phyloP scores from a whole-genome alignment of 805 yeast genomes.

The Cyberlindnera nakhonratchasimensis region DNA sequence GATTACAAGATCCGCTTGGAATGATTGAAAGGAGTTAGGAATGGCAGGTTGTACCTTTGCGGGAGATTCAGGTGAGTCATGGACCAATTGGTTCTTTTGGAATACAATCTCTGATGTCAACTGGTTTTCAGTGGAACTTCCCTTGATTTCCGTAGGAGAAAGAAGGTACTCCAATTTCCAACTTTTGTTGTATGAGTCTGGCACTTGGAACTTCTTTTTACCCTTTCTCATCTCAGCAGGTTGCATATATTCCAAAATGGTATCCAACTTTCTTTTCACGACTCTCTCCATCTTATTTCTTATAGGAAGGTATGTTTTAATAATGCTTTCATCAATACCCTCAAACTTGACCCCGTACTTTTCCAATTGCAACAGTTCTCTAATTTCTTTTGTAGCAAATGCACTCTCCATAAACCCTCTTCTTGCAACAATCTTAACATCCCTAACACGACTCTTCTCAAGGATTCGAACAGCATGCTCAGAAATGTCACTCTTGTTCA shows the following conservation, averaged over 20 bases:
- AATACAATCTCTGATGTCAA: constrained; percentile 43
- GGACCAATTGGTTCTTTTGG: constrained; percentile 41
- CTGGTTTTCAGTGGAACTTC: constrained; percentile 31
- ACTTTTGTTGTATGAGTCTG: constrained; percentile 13
- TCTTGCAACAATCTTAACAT: constrained; percentile 75
- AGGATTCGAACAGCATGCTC: constrained; percentile 54
- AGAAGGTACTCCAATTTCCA: constrained; percentile 74
- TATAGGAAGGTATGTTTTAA: constrained; percentile 43
- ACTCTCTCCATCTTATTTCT: constrained; percentile 55
- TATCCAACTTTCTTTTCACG: constrained; percentile 59
- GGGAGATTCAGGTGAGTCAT: constrained; percentile 31
- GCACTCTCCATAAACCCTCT: constrained; percentile 84
- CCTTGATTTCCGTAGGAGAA: constrained; percentile 54
- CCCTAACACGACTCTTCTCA: constrained; percentile 48
- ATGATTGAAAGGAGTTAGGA: constrained; percentile 23
- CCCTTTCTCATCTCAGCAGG: constrained; percentile 29
- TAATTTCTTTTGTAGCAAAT: constrained; percentile 86
- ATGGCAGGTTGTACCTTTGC: constrained; percentile 28
- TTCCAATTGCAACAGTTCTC: constrained; percentile 72
- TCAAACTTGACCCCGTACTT: constrained; percentile 45
- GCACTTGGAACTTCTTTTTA: constrained; percentile 20
- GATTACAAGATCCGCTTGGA: constrained; percentile 63
- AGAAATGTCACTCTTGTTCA: constrained; percentile 73
- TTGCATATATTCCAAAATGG: constrained; percentile 50
- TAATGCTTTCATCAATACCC: constrained; percentile 41